Percentiles rank a stretch among this genome's conserved stretches.
These are phyloP conservation scores for Kwoniella europaea DNA, from an alignment of 768 basidiomycete genomes.

Conservation along the genomic window DNA sequence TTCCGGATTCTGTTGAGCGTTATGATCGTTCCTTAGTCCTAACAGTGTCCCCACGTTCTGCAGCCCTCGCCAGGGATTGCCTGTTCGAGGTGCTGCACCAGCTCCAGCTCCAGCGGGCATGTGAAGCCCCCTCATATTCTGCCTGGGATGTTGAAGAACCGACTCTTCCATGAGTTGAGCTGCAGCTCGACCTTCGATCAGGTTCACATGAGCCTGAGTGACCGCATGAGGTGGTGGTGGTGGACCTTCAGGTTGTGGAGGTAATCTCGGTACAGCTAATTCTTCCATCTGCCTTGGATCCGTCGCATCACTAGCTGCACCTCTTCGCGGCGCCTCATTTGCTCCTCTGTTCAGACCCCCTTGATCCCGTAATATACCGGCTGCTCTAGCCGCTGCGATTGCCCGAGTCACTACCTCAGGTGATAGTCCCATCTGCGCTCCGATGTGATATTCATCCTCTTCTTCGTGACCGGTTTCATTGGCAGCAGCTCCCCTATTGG, in stretches of 20 bases:
- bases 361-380: conserved; percentile 16
- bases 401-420: conserved; percentile 22
- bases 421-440: conserved; percentile 23
- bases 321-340: neutral
- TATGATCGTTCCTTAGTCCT: conserved; percentile 19
- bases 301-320: neutral
- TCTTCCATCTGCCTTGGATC: neutral
- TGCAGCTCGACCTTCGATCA: conserved; percentile 7
- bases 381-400: conserved; percentile 19
- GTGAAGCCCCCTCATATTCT: neutral
- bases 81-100: neutral
- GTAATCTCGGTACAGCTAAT: neutral
- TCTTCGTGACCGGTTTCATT: conserved; percentile 31
- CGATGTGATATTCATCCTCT: conserved; percentile 27
- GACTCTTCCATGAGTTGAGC: neutral
- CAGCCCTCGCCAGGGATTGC: conserved; percentile 17
- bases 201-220: conserved; percentile 16
- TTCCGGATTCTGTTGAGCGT: neutral
- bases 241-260: neutral
- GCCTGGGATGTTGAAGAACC: neutral
- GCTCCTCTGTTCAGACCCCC: neutral
- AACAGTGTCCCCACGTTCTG: conserved; percentile 25
- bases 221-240: neutral
- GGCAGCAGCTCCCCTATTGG: conserved; percentile 3
- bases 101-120: neutral